These are phyloP conservation scores for Kalmusia sp. DNA, from an alignment of 2,329 filamentous ascomycete species.

Conservation along the genomic window DNA sequence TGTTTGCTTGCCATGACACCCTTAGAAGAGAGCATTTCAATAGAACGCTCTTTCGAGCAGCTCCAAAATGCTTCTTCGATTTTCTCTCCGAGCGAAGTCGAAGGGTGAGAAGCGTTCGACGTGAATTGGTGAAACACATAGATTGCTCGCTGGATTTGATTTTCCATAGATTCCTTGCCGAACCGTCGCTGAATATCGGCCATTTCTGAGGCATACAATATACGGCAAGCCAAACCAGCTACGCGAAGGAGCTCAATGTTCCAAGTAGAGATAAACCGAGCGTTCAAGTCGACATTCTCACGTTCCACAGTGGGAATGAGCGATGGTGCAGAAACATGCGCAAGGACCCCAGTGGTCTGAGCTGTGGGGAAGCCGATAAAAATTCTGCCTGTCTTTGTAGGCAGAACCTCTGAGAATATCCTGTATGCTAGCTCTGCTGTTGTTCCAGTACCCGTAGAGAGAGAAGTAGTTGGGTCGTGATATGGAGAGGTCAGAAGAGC, in stretches of 20 bases:
- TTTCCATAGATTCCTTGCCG: slow-evolving; percentile 63
- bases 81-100: slow-evolving; percentile 78
- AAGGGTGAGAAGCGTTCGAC: slow-evolving; percentile 89
- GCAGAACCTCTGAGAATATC: slow-evolving; percentile 89
- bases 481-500: slow-evolving; percentile 91
- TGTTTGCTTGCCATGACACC: slow-evolving; percentile 85
- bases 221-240: slow-evolving; percentile 85
- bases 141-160: slow-evolving; percentile 77
- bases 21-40: slow-evolving; percentile 87
- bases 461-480: slow-evolving; percentile 75
- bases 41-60: slow-evolving; percentile 75
- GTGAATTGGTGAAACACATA: slow-evolving; percentile 89
- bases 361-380: slow-evolving; percentile 98
- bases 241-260: slow-evolving; percentile 92
- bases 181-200: slow-evolving; percentile 59
- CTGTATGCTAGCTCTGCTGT: slow-evolving; percentile 68
- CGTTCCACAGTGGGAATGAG: slow-evolving; percentile 97
- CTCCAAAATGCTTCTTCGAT: slow-evolving; percentile 98
- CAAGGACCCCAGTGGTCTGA: slow-evolving; percentile 91
- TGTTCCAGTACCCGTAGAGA: slow-evolving; percentile 58
- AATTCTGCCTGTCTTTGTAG: slow-evolving; percentile 86
- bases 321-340: slow-evolving; percentile 94
- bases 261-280: slow-evolving; percentile 92
- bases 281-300: slow-evolving; percentile 96
- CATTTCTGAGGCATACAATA: slow-evolving; percentile 92